Conservation (phyloP, 2,329 filamentous ascomycete species). For the Xylaria sp. region DNA sequence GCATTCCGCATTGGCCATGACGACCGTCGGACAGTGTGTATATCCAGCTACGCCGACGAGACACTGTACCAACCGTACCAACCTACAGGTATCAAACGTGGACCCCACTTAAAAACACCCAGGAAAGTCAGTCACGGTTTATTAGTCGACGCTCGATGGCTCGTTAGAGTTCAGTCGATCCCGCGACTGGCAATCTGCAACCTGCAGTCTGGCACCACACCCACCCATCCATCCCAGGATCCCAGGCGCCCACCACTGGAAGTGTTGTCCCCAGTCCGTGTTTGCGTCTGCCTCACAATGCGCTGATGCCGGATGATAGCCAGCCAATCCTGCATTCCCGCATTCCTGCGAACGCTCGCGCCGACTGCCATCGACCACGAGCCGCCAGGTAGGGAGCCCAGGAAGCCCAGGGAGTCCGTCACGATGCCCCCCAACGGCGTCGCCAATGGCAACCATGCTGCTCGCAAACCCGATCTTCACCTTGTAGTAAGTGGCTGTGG, state of each 20-base stretch:
- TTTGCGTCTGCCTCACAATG: constrained; percentile 33
- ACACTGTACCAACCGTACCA: constrained; percentile 14
- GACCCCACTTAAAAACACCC: constrained; percentile 35
- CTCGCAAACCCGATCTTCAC: constrained; percentile 58
- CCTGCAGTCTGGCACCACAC: not conserved
- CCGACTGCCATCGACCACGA: constrained; percentile 31
- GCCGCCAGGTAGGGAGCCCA: constrained; percentile 10
- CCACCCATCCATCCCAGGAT: constrained; percentile 15
- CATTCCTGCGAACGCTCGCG: constrained; percentile 38
- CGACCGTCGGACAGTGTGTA: not conserved
- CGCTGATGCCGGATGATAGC: constrained; percentile 35
- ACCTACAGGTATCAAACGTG: not conserved
- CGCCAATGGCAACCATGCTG: constrained; percentile 45
- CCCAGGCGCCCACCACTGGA: constrained; percentile 23
- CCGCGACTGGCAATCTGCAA: constrained; percentile 26
- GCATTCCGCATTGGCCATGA: constrained; percentile 15
- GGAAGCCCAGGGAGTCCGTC: constrained; percentile 19
- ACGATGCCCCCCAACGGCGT: constrained; percentile 50
- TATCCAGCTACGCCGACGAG: not conserved
- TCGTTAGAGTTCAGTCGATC: constrained; percentile 29
- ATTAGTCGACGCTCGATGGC: constrained; percentile 23
- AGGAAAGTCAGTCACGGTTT: constrained; percentile 38
- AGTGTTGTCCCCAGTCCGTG: constrained; percentile 9
- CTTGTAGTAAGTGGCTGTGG: constrained; percentile 55
- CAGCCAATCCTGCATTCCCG: constrained; percentile 30